phyloP scores from a whole-genome alignment of 768 basidiomycete genomes.

The Punctularia strigosozonata region DNA sequence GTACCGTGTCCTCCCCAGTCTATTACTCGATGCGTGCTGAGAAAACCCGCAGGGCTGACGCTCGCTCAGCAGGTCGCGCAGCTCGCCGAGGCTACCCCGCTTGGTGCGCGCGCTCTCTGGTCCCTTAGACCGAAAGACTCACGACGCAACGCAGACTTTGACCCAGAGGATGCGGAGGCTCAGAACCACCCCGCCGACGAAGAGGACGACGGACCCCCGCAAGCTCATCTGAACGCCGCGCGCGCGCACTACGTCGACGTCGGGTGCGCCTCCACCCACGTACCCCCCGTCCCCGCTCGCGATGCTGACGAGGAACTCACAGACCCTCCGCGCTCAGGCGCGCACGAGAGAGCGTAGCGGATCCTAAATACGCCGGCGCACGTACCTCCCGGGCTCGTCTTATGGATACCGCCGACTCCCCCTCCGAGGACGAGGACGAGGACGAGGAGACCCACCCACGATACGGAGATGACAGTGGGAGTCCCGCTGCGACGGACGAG shows the following conservation, averaged over 20 bases:
- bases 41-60: conserved; percentile 30
- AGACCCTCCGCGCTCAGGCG: conserved; percentile 66
- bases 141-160: conserved; percentile 38
- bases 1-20: too few species aligned
- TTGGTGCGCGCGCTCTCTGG: conserved; percentile 43
- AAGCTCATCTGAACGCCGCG: conserved; percentile 21
- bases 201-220: conserved; percentile 18
- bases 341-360: conserved; percentile 49
- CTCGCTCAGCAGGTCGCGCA: conserved; percentile 75
- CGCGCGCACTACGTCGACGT: conserved; percentile 81
- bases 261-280: conserved; percentile 39
- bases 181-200: conserved; percentile 32
- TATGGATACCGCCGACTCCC: too few species aligned
- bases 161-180: conserved; percentile 56
- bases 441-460: conserved; percentile 17
- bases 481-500: conserved; percentile 2
- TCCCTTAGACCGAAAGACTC: not conserved
- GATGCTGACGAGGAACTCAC: not conserved
- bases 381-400: conserved; percentile 50
- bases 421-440: conserved; percentile 25
- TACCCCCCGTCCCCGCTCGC: not conserved
- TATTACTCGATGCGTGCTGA: conserved; percentile 6
- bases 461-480: conserved; percentile 11
- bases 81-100: conserved; percentile 59
- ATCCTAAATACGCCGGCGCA: conserved; percentile 71